Evolutionary conservation across 768 basidiomycete genomes (phyloP).

Genomic region (Lepiota brunneoincarnata): DNA sequence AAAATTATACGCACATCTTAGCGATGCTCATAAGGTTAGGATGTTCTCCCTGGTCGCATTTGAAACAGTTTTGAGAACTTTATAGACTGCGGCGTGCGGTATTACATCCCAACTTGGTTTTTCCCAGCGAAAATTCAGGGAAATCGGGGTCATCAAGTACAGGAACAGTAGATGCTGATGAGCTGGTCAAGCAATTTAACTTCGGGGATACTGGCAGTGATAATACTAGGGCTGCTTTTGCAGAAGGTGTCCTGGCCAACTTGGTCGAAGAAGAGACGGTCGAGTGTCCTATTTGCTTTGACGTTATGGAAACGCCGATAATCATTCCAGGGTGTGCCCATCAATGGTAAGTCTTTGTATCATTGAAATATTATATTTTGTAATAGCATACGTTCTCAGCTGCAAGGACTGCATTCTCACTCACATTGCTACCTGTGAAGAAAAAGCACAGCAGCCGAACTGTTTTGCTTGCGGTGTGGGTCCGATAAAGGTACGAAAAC

Average conservation of each 20-base stretch:
- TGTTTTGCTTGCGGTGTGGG: slow-evolving; percentile 82
- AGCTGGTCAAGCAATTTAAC: slow-evolving; percentile 54
- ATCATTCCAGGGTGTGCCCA: slow-evolving; percentile 78
- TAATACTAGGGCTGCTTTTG: slow-evolving; percentile 42
- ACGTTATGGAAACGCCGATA: slow-evolving; percentile 68
- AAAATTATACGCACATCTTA: slow-evolving; percentile 84
- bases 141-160: slow-evolving; percentile 35
- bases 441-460: slow-evolving; percentile 63
- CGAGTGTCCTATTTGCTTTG: slow-evolving; percentile 84
- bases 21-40: slow-evolving; percentile 92
- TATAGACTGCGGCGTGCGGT: slow-evolving; percentile 85
- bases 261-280: slow-evolving; percentile 49
- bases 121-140: slow-evolving; percentile 46
- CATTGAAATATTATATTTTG: not conserved
- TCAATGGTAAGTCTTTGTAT: slow-evolving; percentile 49
- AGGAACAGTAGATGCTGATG: slow-evolving; percentile 51
- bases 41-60: not conserved
- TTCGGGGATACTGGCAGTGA: slow-evolving; percentile 31
- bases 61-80: slow-evolving; percentile 8
- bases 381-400: slow-evolving; percentile 23
- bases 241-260: slow-evolving; percentile 62
- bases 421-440: slow-evolving; percentile 65
- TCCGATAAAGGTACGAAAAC: slow-evolving; percentile 51
- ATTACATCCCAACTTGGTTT: slow-evolving; percentile 83
- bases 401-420: slow-evolving; percentile 90